phyloP scores from a whole-genome alignment of 1,284 basidiomycete genomes.

The Bjerkandera adusta region DNA sequence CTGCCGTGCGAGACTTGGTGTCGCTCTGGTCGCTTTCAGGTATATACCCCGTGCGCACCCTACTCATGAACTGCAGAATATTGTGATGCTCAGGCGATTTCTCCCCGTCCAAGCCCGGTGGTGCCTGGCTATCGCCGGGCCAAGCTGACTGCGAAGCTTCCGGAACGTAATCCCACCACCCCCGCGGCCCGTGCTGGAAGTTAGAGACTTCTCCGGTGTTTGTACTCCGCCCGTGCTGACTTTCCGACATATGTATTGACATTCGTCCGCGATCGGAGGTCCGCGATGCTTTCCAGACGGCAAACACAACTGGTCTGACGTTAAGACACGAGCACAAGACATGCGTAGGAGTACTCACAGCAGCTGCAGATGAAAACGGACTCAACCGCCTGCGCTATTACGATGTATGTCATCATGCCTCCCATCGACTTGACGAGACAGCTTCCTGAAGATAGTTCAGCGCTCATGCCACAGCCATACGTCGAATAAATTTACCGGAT shows the following conservation, averaged over 20 bases:
- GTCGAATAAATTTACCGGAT: conserved; percentile 40
- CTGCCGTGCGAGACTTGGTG: too few relatives aligned
- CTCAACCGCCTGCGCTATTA: conserved; percentile 51
- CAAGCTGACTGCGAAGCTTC: conserved; percentile 14
- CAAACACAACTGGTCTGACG: conserved; percentile 46
- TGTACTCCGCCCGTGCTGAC: conserved; percentile 20
- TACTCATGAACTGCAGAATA: too few relatives aligned
- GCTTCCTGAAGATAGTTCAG: conserved; percentile 17
- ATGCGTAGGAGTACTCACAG: conserved; percentile 43
- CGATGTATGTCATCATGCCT: conserved; percentile 42
- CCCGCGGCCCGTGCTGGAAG: conserved; percentile 30
- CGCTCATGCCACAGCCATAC: too few relatives aligned
- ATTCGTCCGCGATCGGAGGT: conserved; percentile 54
- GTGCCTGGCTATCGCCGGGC: too few relatives aligned
- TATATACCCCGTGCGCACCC: too few relatives aligned
- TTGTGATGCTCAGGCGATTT: too few relatives aligned
- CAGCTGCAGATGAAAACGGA: conserved; percentile 58
- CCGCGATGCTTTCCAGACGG: conserved; percentile 52
- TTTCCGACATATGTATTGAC: conserved; percentile 48
- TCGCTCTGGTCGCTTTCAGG: too few relatives aligned
- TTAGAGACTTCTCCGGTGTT: conserved; percentile 23
- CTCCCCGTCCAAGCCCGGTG: too few relatives aligned
- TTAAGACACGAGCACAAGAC: too few relatives aligned
- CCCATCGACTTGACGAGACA: conserved; percentile 18
- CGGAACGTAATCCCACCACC: conserved; percentile 57